Percentiles rank a stretch among this genome's conserved stretches.
Conservation (phyloP, 2,329 filamentous ascomycete species). For the Fusarium setosum region DNA sequence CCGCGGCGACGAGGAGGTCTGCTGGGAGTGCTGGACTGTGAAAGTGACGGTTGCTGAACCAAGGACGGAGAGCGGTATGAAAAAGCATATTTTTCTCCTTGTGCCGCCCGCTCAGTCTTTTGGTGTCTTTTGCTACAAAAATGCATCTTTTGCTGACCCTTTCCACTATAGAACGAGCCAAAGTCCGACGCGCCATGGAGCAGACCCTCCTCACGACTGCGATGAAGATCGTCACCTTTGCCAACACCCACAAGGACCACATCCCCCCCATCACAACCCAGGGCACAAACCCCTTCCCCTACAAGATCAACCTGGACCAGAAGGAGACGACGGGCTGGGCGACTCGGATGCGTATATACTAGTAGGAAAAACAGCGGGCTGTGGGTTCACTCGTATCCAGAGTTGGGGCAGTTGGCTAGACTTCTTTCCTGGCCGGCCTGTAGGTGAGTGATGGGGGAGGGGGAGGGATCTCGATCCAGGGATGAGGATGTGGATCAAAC, state of each 20-base stretch:
- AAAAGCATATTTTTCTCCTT: no score
- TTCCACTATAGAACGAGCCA: constrained; percentile 76
- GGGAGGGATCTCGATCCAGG: not conserved
- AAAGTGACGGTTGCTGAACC: constrained; percentile 94
- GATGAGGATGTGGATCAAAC: constrained; percentile 1
- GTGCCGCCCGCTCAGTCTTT: no score
- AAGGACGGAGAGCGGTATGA: constrained; percentile 84
- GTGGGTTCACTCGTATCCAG: no score
- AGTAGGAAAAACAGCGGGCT: constrained; percentile 6
- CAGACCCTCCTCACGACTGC: constrained; percentile 87
- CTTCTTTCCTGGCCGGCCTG: no score
- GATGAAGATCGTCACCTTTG: constrained; percentile 89
- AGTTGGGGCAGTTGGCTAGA: no score
- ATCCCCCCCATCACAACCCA: constrained; percentile 97
- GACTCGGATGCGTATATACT: constrained; percentile 81
- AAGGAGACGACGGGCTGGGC: constrained; percentile 80
- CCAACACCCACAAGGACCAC: constrained; percentile 91
- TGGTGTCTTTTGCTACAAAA: no score
- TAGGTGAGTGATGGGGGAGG: not conserved
- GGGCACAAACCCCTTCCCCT: constrained; percentile 94
- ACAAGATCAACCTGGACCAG: constrained; percentile 90
- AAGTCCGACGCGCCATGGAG: constrained; percentile 91
- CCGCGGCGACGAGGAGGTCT: constrained; percentile 88
- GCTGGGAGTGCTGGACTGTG: constrained; percentile 96
- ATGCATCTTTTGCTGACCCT: not conserved